phyloP scores from a whole-genome alignment of 495 filamentous ascomycete species.

The Darksidea phi region DNA sequence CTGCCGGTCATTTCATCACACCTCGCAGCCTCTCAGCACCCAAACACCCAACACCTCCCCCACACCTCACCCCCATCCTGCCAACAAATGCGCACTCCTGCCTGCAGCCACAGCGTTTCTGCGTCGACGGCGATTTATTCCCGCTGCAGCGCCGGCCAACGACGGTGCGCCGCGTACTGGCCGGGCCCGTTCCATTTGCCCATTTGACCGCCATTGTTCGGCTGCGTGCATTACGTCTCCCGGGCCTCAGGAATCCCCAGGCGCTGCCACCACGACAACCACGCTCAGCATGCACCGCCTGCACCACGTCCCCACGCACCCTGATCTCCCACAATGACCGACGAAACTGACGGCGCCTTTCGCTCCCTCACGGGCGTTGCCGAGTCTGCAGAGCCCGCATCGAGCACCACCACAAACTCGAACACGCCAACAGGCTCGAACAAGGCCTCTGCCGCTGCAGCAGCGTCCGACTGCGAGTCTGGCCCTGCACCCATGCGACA shows the following conservation, averaged over 20 bases:
- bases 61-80: constrained; percentile 1
- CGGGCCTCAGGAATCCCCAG: constrained; percentile 5
- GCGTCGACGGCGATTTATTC: constrained; percentile 6
- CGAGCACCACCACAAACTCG: constrained; percentile 1
- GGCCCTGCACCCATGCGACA: constrained; percentile 5
- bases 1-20: background rate
- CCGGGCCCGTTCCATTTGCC: background rate
- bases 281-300: background rate
- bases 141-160: constrained; percentile 17
- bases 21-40: background rate
- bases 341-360: constrained; percentile 26
- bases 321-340: constrained; percentile 12
- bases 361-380: constrained; percentile 31
- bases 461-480: constrained; percentile 22
- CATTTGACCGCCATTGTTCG: constrained; percentile 19
- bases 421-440: constrained; percentile 7
- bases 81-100: constrained; percentile 15
- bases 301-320: background rate
- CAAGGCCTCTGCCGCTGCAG: constrained; percentile 12
- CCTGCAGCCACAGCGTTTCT: constrained; percentile 5
- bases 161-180: constrained; percentile 18
- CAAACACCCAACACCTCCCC: background rate
- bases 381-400: constrained; percentile 34
- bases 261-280: background rate
- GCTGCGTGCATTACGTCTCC: constrained; percentile 7